Evolutionary conservation across 192 early-diverging fungal genomes (phyloP).

Genomic region (Geranomyces variabilis): DNA sequence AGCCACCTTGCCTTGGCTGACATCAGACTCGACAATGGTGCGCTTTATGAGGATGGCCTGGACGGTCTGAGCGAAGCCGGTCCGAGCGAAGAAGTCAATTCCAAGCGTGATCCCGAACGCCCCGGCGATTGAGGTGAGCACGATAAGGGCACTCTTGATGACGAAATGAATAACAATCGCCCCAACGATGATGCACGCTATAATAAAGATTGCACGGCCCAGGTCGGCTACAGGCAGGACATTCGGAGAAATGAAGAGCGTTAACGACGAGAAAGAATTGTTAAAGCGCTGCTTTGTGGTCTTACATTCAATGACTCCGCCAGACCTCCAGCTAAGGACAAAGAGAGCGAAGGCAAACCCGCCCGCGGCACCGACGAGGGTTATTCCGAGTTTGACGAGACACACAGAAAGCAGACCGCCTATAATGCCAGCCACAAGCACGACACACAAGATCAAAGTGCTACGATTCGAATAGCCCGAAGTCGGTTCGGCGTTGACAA

Average conservation of each 20-base stretch:
- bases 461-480: conserved; percentile 26
- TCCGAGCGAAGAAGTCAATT: conserved; percentile 35
- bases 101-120: conserved; percentile 29
- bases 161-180: neutral
- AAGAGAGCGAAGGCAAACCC: conserved; percentile 37
- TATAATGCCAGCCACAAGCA: conserved; percentile 29
- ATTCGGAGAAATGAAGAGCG: no score
- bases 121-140: neutral
- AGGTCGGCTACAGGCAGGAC: no score
- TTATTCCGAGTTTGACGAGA: conserved; percentile 29
- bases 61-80: conserved; percentile 28
- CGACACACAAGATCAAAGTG: conserved; percentile 19
- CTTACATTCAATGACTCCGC: conserved; percentile 24
- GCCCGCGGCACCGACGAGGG: conserved; percentile 34
- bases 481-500: conserved; percentile 27
- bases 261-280: no score
- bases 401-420: conserved; percentile 32
- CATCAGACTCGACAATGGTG: neutral
- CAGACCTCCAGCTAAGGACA: conserved; percentile 20
- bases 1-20: conserved; percentile 4
- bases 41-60: conserved; percentile 7
- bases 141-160: neutral
- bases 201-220: neutral
- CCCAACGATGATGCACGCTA: neutral
- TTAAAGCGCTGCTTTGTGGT: no score